A percentile compares a stretch with the other conserved stretches of the same genome.
Evolutionary conservation across 257 asterid species (phyloP).

Genomic region (Eucommia ulmoides): DNA sequence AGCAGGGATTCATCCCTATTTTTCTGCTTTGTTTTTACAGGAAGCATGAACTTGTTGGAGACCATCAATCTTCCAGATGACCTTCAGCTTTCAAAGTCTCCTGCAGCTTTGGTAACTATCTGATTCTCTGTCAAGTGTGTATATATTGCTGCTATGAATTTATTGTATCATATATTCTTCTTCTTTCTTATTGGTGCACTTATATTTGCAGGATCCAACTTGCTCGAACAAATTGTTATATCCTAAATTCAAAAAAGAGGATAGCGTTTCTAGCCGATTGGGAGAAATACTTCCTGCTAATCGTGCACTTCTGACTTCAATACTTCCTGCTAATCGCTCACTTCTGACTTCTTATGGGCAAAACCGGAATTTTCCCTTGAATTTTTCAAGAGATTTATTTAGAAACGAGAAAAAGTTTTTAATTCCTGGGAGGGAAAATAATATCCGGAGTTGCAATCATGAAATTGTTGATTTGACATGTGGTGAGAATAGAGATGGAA

Average conservation of each 20-base stretch:
- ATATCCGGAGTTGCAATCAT: slow-evolving; percentile 5
- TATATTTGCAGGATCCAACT: slow-evolving; percentile 13
- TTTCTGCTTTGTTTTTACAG: no score
- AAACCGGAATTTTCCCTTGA: slow-evolving; percentile 19
- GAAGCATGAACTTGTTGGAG: slow-evolving; percentile 15
- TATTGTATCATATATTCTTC: neutral
- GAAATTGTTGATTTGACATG: slow-evolving; percentile 6
- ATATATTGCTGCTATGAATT: neutral
- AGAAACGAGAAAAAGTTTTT: slow-evolving; percentile 20
- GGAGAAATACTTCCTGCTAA: slow-evolving; percentile 76
- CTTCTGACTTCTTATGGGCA: slow-evolving; percentile 34
- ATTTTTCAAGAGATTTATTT: slow-evolving; percentile 23
- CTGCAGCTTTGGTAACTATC: slow-evolving; percentile 34
- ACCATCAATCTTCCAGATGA: slow-evolving; percentile 25
- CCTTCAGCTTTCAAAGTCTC: slow-evolving; percentile 29
- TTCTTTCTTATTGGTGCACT: neutral
- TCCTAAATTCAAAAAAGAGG: slow-evolving; percentile 26
- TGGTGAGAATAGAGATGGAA: slow-evolving; percentile 21
- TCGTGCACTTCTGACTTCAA: slow-evolving; percentile 46
- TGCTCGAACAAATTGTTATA: slow-evolving; percentile 24
- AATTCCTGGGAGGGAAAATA: slow-evolving; percentile 19
- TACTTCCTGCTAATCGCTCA: slow-evolving; percentile 87
- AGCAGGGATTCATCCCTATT: no score
- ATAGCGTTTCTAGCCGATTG: slow-evolving; percentile 17
- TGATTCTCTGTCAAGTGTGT: neutral